Conservation (phyloP, 2,329 filamentous ascomycete genomes). For the Neocatenulostroma microsporum region DNA sequence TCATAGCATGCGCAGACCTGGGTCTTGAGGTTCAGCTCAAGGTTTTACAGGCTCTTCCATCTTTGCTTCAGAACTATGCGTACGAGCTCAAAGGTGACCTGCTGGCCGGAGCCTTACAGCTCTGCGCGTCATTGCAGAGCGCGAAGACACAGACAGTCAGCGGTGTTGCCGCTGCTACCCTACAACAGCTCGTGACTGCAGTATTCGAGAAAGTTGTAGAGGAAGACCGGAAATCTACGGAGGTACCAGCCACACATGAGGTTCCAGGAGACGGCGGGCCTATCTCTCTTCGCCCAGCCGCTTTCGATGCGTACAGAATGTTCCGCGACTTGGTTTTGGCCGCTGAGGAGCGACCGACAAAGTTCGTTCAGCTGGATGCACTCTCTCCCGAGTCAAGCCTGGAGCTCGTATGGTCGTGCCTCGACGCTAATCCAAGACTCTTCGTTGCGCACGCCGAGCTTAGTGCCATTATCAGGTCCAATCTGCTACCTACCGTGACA, state of each 20-base stretch:
- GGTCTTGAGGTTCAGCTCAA: constrained; percentile 86
- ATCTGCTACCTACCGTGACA: constrained; percentile 77
- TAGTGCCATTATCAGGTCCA: constrained; percentile 64
- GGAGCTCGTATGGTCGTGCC: constrained; percentile 83
- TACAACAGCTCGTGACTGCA: constrained; percentile 86
- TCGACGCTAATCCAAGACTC: constrained; percentile 75
- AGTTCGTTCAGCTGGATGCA: constrained; percentile 71
- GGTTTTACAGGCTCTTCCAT: constrained; percentile 84
- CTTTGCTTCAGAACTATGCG: constrained; percentile 83
- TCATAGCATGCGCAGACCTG: constrained; percentile 70
- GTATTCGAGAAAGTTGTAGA: constrained; percentile 84
- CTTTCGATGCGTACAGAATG: constrained; percentile 77
- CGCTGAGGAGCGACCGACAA: constrained; percentile 73
- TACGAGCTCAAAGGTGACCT: constrained; percentile 71
- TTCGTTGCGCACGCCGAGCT: constrained; percentile 75
- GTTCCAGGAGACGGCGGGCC: constrained; percentile 58
- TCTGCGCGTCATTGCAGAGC: constrained; percentile 83
- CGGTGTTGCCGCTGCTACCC: constrained; percentile 90
- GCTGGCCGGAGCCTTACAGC: constrained; percentile 73
- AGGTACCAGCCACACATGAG: constrained; percentile 52
- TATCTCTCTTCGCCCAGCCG: constrained; percentile 63
- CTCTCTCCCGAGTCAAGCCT: constrained; percentile 77
- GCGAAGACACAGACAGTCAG: constrained; percentile 92
- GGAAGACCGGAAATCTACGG: constrained; percentile 60
- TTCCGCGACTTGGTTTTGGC: constrained; percentile 86